phyloP scores from a whole-genome alignment of 148 eudicot species.

The Mesembryanthemum crystallinum region DNA sequence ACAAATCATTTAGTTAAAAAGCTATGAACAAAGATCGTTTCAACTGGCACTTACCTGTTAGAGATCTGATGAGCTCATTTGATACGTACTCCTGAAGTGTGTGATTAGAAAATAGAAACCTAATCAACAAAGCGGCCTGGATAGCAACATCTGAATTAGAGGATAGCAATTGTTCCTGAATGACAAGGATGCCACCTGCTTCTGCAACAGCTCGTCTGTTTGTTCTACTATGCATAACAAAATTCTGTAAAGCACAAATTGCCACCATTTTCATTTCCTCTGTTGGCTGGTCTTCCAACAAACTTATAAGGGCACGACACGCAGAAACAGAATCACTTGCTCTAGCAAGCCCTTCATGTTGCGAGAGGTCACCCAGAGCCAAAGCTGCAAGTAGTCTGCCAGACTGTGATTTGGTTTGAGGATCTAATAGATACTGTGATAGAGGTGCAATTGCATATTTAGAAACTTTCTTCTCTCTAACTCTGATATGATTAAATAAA shows the following conservation, averaged over 20 bases:
- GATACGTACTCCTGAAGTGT: constrained; percentile 81
- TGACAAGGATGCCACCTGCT: constrained; percentile 74
- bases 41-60: constrained; percentile 48
- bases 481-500: constrained; percentile 53
- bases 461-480: constrained; percentile 68
- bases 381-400: constrained; percentile 74
- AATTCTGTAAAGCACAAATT: constrained; percentile 79
- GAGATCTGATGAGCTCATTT: constrained; percentile 68
- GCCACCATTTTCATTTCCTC: constrained; percentile 80
- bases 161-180: constrained; percentile 64
- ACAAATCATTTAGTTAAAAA: no score
- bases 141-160: constrained; percentile 48
- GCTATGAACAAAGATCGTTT: not conserved
- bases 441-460: constrained; percentile 72
- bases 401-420: constrained; percentile 63
- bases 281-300: constrained; percentile 71
- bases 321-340: constrained; percentile 66
- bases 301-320: constrained; percentile 63
- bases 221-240: constrained; percentile 70
- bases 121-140: constrained; percentile 70
- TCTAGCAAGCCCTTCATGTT: constrained; percentile 73
- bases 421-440: constrained; percentile 75
- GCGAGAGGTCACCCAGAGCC: constrained; percentile 84
- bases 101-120: constrained; percentile 68
- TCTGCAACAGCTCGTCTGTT: constrained; percentile 84